These are phyloP conservation scores for Physcia stellaris DNA, from an alignment of 495 filamentous ascomycete species.

Conservation along the genomic window DNA sequence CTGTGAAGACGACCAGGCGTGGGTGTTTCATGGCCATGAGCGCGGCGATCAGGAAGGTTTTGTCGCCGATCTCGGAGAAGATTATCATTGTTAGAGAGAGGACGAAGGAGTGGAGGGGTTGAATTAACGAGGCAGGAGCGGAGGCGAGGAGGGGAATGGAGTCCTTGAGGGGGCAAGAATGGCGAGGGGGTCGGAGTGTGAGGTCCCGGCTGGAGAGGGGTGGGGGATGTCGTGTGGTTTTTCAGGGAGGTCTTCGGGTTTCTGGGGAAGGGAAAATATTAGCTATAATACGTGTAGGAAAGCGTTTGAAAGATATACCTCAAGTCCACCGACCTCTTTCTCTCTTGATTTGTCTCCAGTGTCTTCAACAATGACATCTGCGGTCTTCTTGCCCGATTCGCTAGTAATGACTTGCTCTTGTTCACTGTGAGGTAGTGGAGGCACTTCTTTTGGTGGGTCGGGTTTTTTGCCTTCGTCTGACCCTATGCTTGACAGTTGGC, in stretches of 20 bases:
- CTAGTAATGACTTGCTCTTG: slow-evolving; percentile 39
- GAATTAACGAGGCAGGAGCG: slow-evolving; percentile 50
- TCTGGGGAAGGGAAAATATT: slow-evolving; percentile 35
- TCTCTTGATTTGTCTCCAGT: slow-evolving; percentile 26
- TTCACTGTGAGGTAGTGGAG: slow-evolving; percentile 67
- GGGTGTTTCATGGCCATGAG: slow-evolving; percentile 99
- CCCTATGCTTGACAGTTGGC: slow-evolving; percentile 43
- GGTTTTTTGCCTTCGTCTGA: slow-evolving; percentile 58
- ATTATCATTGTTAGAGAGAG: slow-evolving; percentile 96
- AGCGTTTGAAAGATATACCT: slow-evolving; percentile 35
- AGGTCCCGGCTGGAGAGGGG: slow-evolving; percentile 53
- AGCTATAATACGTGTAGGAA: slow-evolving; percentile 9
- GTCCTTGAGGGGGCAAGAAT: slow-evolving; percentile 37
- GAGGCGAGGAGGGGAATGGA: slow-evolving; percentile 20
- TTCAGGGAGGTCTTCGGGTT: slow-evolving; percentile 66
- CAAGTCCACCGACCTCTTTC: slow-evolving; percentile 43
- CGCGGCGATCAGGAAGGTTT: slow-evolving; percentile 93
- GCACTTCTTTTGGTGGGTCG: slow-evolving; percentile 70
- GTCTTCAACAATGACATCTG: slow-evolving; percentile 26
- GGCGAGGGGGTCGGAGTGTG: slow-evolving; percentile 51
- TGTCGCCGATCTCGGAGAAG: slow-evolving; percentile 95
- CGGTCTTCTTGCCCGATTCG: slow-evolving; percentile 24
- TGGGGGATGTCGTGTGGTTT: slow-evolving; percentile 67
- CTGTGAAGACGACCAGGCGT: slow-evolving; percentile 80
- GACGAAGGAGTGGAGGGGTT: slow-evolving; percentile 79